A percentile compares a stretch with the other conserved stretches of the same genome.
Evolutionary conservation across 179 eudicot genomes (phyloP).

Genomic region (Sideroxylon spinosum): DNA sequence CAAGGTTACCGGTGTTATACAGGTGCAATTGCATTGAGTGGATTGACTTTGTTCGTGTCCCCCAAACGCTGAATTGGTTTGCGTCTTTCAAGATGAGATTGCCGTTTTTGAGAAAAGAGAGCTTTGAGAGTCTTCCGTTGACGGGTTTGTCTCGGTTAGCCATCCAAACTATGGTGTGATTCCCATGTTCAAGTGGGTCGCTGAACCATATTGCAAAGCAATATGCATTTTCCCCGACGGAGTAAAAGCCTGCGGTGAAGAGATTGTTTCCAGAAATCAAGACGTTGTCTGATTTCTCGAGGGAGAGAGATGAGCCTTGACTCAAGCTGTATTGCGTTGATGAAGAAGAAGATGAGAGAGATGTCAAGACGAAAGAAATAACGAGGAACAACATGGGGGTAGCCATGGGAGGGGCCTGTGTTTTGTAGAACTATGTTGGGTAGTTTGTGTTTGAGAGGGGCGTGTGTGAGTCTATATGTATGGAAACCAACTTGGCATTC

Average conservation of each 20-base stretch:
- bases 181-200: conserved; percentile 8
- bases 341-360: background rate
- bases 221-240: conserved; percentile 20
- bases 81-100: conserved; percentile 27
- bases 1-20: conserved; percentile 27
- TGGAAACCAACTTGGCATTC: too few relatives aligned
- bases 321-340: background rate
- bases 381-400: background rate
- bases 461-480: too few relatives aligned
- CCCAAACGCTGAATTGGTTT: conserved; percentile 19
- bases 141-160: conserved; percentile 34
- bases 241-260: conserved; percentile 28
- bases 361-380: background rate
- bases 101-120: conserved; percentile 13
- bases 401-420: background rate
- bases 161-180: conserved; percentile 27
- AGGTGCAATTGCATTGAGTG: conserved; percentile 5
- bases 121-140: conserved; percentile 24
- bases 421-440: too few relatives aligned
- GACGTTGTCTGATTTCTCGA: conserved; percentile 5
- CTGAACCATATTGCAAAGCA: conserved; percentile 25
- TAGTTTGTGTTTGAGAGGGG: too few relatives aligned
- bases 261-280: conserved; percentile 20
- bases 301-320: conserved; percentile 22
- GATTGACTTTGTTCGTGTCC: conserved; percentile 5